phyloP scores from a whole-genome alignment of 331 rosid genomes.

The Malus hybrid region DNA sequence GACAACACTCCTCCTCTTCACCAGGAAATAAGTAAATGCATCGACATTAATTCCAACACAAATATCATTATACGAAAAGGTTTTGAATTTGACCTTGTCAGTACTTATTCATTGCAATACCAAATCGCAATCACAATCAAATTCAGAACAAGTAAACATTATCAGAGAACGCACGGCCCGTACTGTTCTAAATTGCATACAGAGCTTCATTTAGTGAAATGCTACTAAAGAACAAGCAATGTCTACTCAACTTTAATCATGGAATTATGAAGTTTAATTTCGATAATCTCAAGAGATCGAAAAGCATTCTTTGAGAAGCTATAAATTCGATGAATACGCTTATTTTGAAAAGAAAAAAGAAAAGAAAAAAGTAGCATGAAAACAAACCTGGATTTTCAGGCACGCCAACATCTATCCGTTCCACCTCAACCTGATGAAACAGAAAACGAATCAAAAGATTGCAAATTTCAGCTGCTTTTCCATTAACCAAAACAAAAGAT shows the following conservation, averaged over 20 bases:
- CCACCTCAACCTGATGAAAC: conserved; percentile 75
- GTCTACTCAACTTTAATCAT: not conserved
- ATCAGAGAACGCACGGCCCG: too few relatives aligned
- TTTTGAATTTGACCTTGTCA: not conserved
- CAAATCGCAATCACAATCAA: not conserved
- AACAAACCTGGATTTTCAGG: conserved; percentile 46
- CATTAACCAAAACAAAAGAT: not conserved
- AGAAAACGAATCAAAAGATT: not conserved
- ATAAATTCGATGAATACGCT: not conserved
- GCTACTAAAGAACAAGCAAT: not conserved
- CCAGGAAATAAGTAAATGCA: not conserved
- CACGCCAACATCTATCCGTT: conserved; percentile 69
- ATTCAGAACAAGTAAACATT: not conserved
- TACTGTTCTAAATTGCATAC: not conserved
- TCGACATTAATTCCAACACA: not conserved
- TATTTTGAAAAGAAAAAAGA: not conserved
- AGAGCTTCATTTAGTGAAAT: not conserved
- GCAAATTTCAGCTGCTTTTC: not conserved
- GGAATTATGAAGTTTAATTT: not conserved
- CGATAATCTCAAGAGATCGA: not conserved
- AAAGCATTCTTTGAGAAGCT: not conserved
- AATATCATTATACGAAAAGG: not conserved
- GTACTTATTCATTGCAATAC: not conserved
- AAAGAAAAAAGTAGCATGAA: not conserved
- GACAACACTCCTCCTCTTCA: not conserved